Evolutionary conservation across 495 filamentous ascomycete genomes (phyloP).

Genomic region (Massariosphaeria phaeospora): DNA sequence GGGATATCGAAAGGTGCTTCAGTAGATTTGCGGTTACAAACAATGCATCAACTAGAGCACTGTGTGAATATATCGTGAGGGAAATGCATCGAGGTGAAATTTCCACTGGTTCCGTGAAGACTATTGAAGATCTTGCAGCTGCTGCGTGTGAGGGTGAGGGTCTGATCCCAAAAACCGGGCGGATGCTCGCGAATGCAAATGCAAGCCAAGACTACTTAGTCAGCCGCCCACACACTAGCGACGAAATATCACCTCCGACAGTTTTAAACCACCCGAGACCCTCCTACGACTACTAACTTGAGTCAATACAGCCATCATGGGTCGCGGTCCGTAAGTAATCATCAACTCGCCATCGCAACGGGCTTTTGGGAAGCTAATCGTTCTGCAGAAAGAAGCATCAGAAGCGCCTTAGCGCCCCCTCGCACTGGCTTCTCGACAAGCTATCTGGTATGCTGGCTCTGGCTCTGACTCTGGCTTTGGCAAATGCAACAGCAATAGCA

Average conservation of each 20-base stretch:
- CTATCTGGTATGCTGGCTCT: constrained; percentile 60
- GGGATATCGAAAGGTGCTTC: too few species aligned
- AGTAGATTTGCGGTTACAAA: too few species aligned
- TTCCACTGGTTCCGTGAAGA: too few species aligned
- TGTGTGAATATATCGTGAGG: constrained; percentile 1
- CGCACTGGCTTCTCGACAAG: constrained; percentile 99
- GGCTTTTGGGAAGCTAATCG: not conserved
- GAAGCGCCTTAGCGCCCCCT: constrained; percentile 97
- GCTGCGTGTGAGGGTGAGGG: too few species aligned
- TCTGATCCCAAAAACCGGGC: too few species aligned
- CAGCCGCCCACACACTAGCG: constrained; percentile 11
- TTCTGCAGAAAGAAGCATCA: constrained; percentile 90
- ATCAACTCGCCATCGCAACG: not conserved
- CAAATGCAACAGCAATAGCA: not conserved
- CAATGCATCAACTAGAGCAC: not conserved
- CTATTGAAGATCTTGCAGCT: too few species aligned
- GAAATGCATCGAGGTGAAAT: too few species aligned
- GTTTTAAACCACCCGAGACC: constrained; percentile 3
- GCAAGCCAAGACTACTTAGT: too few species aligned
- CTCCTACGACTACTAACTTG: constrained; percentile 12
- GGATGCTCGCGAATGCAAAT: too few species aligned
- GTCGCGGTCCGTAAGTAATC: constrained; percentile 61
- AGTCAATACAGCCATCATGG: constrained; percentile 48
- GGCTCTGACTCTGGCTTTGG: too few species aligned
- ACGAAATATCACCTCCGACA: not conserved